phyloP scores from a whole-genome alignment of 192 early-diverging fungal genomes.

The Coemansia sp. region DNA sequence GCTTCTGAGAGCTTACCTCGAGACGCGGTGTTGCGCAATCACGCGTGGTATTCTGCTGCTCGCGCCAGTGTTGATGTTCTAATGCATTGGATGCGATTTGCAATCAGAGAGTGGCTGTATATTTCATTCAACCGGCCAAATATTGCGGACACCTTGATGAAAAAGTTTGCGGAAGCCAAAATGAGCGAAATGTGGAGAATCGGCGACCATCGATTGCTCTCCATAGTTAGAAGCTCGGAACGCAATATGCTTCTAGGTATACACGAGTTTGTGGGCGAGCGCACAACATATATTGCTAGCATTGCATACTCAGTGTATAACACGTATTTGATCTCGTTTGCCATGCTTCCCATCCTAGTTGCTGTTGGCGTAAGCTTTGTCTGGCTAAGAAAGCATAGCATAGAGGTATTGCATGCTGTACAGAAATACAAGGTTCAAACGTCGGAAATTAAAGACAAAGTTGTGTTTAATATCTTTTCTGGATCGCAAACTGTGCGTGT shows the following conservation, averaged over 20 bases:
- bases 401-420: conserved; percentile 1
- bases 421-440: conserved; percentile 2
- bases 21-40: neutral
- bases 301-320: conserved; percentile 14
- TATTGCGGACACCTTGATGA: conserved; percentile 16
- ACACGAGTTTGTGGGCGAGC: conserved; percentile 15
- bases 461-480: conserved; percentile 14
- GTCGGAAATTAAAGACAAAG: neutral
- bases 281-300: neutral
- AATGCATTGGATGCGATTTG: conserved; percentile 18
- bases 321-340: conserved; percentile 14
- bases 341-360: conserved; percentile 8
- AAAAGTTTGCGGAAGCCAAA: conserved; percentile 12
- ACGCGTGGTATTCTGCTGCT: neutral
- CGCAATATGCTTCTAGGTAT: conserved; percentile 14
- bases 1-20: neutral
- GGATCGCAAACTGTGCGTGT: conserved; percentile 30
- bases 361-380: neutral
- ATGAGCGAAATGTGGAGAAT: conserved; percentile 25
- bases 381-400: neutral
- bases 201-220: conserved; percentile 3
- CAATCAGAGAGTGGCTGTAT: conserved; percentile 14
- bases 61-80: conserved; percentile 1
- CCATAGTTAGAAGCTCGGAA: conserved; percentile 14
- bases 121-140: conserved; percentile 16